phyloP scores from a whole-genome alignment of 1,284 basidiomycete species.

The Xerocomus nothofagi region DNA sequence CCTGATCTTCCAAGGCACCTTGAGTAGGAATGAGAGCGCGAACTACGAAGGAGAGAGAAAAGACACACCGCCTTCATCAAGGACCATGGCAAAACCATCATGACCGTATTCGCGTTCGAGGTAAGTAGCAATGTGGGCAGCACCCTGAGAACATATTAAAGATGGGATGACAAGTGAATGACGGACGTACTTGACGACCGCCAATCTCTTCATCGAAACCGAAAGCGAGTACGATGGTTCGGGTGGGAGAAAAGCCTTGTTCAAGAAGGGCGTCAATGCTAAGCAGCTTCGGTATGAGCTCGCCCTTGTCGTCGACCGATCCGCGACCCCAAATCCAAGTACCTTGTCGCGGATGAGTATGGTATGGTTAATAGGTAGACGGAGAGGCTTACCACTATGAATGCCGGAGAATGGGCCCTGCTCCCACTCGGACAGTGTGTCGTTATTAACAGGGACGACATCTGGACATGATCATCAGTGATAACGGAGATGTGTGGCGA shows the following conservation, averaged over 20 bases:
- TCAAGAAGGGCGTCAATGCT: conserved; percentile 59
- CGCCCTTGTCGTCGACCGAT: conserved; percentile 42
- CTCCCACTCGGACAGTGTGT: conserved; percentile 55
- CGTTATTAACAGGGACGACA: conserved; percentile 65
- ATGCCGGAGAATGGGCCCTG: conserved; percentile 66
- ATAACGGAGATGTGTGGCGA: not conserved
- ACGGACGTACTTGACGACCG: conserved; percentile 44
- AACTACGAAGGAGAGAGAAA: not conserved
- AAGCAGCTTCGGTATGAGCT: conserved; percentile 40
- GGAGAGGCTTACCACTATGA: conserved; percentile 48
- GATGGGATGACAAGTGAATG: not conserved
- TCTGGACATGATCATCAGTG: conserved; percentile 38
- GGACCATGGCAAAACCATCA: conserved; percentile 59
- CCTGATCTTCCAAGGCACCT: not conserved
- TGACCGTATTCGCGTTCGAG: conserved; percentile 57
- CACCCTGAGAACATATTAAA: conserved; percentile 45
- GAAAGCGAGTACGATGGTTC: conserved; percentile 65
- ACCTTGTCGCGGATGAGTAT: conserved; percentile 8
- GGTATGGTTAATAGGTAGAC: not conserved
- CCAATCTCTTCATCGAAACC: conserved; percentile 77
- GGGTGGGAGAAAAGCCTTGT: conserved; percentile 51
- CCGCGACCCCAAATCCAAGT: conserved; percentile 46
- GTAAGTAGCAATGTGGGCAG: conserved; percentile 45
- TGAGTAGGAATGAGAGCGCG: not conserved
- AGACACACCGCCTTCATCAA: conserved; percentile 53